Percentiles rank a stretch among this genome's conserved stretches.
phyloP scores from a whole-genome alignment of 208 protist species.

The Leishmania major region DNA sequence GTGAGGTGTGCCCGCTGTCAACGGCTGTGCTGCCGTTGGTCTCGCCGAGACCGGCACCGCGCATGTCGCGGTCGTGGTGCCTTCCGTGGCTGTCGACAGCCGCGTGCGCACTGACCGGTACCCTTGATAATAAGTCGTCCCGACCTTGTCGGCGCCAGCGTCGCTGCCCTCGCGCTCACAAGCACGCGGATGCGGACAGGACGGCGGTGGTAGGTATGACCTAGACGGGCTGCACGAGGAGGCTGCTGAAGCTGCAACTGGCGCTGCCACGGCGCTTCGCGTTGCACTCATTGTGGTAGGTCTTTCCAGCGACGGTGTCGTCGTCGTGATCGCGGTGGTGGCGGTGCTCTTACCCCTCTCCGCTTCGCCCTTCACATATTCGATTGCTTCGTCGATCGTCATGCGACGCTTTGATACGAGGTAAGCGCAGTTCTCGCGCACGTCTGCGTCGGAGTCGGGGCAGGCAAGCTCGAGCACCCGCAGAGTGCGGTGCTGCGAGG shows the following conservation, averaged over 20 bases:
- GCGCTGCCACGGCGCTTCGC: not conserved
- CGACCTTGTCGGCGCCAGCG: not conserved
- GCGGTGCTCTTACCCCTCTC: not conserved
- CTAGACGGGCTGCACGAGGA: not conserved
- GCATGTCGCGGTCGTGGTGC: not conserved
- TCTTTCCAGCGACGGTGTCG: not conserved
- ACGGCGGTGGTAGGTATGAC: not conserved
- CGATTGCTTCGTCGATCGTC: constrained; percentile 59
- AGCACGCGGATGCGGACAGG: not conserved
- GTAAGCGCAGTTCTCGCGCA: constrained; percentile 50
- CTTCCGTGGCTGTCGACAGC: not conserved
- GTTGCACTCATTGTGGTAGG: not conserved
- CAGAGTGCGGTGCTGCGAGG: constrained; percentile 29
- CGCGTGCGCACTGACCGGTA: not conserved
- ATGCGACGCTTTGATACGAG: constrained; percentile 54
- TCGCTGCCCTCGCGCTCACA: not conserved
- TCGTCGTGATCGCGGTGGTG: not conserved
- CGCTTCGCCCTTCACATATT: constrained; percentile 27
- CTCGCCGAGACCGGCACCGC: not conserved
- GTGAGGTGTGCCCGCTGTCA: not conserved
- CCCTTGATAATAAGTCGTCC: not conserved
- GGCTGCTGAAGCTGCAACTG: not conserved
- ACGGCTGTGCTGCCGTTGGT: not conserved
- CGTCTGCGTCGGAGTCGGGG: constrained; percentile 38
- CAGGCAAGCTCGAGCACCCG: constrained; percentile 47